phyloP scores from a whole-genome alignment of 2,329 filamentous ascomycete species.

The Monilinia vaccinii-corymbosi region DNA sequence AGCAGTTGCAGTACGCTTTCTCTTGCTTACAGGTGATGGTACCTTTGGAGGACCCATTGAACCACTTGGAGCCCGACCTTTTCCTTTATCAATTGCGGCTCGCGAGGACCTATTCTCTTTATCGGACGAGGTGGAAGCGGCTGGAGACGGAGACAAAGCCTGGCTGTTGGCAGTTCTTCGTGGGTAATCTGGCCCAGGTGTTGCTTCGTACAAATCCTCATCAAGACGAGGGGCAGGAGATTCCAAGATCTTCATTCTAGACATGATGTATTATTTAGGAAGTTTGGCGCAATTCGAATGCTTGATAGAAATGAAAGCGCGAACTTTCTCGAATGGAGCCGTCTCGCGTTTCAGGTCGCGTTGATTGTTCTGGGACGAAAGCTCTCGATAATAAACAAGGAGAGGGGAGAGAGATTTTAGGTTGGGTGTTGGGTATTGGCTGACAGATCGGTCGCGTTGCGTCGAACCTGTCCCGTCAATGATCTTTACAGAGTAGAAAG shows the following conservation, averaged over 20 bases:
- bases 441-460: not conserved
- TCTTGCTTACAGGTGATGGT: slow-evolving; percentile 16
- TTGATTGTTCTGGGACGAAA: not conserved
- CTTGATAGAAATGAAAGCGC: not conserved
- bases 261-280: slow-evolving; percentile 14
- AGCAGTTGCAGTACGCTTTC: slow-evolving; percentile 21
- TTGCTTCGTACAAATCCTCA: slow-evolving; percentile 27
- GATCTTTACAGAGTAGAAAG: too few species aligned
- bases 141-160: slow-evolving; percentile 25
- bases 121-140: slow-evolving; percentile 34
- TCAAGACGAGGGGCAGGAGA: slow-evolving; percentile 22
- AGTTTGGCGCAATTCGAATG: not conserved
- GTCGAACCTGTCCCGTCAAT: too few species aligned
- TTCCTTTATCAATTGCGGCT: slow-evolving; percentile 34
- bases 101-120: slow-evolving; percentile 38
- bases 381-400: not conserved
- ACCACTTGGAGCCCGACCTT: slow-evolving; percentile 24
- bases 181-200: slow-evolving; percentile 21
- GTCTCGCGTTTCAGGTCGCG: not conserved
- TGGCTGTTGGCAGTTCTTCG: slow-evolving; percentile 19
- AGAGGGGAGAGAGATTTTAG: not conserved
- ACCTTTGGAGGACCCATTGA: slow-evolving; percentile 30
- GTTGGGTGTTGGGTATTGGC: not conserved
- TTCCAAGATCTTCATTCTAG: slow-evolving; percentile 21
- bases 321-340: not conserved